A percentile compares a stretch with the other conserved stretches of the same genome.
Evolutionary conservation across 768 basidiomycete genomes (phyloP).

Genomic region (Lentinula edodes): DNA sequence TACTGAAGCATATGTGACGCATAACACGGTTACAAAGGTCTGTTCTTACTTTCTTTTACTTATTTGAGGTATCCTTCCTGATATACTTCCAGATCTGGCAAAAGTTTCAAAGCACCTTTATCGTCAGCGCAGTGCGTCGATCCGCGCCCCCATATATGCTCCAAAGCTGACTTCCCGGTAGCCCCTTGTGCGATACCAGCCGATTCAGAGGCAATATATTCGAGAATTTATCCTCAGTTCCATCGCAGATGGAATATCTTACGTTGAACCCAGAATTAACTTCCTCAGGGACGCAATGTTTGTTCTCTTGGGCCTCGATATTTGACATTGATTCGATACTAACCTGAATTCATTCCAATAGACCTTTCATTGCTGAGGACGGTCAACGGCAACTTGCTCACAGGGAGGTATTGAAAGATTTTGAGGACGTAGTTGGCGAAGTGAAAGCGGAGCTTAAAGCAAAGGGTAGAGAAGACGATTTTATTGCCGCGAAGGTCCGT

Average conservation of each 20-base stretch:
- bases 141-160: background rate
- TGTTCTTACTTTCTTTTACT: background rate
- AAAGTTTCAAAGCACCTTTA: constrained; percentile 58
- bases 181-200: constrained; percentile 45
- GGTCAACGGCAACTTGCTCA: constrained; percentile 56
- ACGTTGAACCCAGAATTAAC: constrained; percentile 64
- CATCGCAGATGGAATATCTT: constrained; percentile 67
- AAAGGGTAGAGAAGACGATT: constrained; percentile 53
- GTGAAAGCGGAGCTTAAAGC: constrained; percentile 45
- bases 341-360: constrained; percentile 40
- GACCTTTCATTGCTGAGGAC: constrained; percentile 32
- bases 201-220: constrained; percentile 57
- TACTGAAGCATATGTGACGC: constrained; percentile 64
- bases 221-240: constrained; percentile 56
- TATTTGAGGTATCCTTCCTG: background rate
- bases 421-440: constrained; percentile 45
- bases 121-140: constrained; percentile 27
- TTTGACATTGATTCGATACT: background rate
- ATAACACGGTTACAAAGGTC: constrained; percentile 67
- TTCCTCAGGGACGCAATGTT: constrained; percentile 49
- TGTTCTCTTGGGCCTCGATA: background rate
- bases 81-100: constrained; percentile 57
- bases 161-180: constrained; percentile 10
- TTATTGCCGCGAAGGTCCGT: constrained; percentile 59
- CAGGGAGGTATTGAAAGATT: constrained; percentile 50